A percentile compares a stretch with the other conserved stretches of the same genome.
These are phyloP conservation scores for Escovopsis weberi DNA, from an alignment of 2,329 filamentous ascomycete genomes.

Conservation along the genomic window DNA sequence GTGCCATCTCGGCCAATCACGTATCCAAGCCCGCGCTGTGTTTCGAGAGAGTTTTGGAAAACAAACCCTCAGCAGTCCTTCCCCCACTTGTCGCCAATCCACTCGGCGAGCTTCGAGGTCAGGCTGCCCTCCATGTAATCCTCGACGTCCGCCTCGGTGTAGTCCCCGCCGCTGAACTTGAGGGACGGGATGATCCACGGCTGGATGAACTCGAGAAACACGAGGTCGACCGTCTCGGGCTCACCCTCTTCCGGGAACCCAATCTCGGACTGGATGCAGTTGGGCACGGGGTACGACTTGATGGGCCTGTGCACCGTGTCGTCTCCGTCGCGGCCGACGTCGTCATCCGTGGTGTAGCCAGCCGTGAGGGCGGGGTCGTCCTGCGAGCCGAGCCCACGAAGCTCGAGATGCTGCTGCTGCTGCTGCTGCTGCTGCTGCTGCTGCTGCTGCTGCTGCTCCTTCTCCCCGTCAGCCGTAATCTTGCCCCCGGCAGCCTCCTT, in stretches of 20 bases:
- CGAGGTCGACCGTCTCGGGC: conserved; percentile 66
- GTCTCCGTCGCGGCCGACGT: conserved; percentile 70
- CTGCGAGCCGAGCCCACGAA: conserved; percentile 12
- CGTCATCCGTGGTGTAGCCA: conserved; percentile 84
- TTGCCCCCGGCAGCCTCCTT: conserved; percentile 11
- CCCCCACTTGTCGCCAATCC: conserved; percentile 46
- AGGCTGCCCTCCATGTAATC: conserved; percentile 39
- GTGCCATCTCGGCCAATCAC: no score
- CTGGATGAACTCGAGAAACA: conserved; percentile 86
- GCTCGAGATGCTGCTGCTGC: conserved; percentile 15
- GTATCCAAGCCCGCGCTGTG: no score
- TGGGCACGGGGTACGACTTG: conserved; percentile 63
- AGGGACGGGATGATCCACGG: conserved; percentile 67
- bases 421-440: conserved; percentile 12
- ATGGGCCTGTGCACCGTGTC: conserved; percentile 73
- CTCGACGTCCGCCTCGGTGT: conserved; percentile 31
- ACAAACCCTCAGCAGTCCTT: conserved; percentile 24
- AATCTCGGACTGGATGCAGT: conserved; percentile 61
- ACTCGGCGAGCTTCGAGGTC: conserved; percentile 39
- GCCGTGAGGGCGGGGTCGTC: conserved; percentile 29
- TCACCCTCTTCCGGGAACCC: conserved; percentile 41
- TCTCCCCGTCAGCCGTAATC: conserved; percentile 1
- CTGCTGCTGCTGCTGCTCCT: conserved; percentile 7
- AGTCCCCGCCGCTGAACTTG: conserved; percentile 41
- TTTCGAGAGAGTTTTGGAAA: no score